phyloP scores from a whole-genome alignment of 2,329 filamentous ascomycete genomes.

The Pseudopyrenochaeta lycopersici region DNA sequence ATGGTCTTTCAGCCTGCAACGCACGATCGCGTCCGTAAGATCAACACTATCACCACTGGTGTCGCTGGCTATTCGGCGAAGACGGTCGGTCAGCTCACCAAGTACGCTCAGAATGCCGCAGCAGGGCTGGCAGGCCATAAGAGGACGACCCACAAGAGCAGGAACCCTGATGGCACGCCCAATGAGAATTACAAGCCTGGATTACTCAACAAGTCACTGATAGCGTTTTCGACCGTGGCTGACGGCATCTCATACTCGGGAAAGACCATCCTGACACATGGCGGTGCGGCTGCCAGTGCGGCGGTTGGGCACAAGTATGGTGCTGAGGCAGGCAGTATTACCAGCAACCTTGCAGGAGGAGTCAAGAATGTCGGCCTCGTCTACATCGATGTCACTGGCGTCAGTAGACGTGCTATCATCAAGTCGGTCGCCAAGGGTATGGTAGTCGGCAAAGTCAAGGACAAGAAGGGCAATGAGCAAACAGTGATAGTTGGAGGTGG shows the following conservation, averaged over 20 bases:
- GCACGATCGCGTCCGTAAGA: slow-evolving; percentile 84
- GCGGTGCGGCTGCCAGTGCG: slow-evolving; percentile 80
- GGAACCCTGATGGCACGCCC: slow-evolving; percentile 74
- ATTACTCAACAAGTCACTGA: slow-evolving; percentile 92
- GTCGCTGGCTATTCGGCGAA: slow-evolving; percentile 84
- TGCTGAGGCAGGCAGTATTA: slow-evolving; percentile 80
- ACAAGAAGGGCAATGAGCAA: slow-evolving; percentile 73
- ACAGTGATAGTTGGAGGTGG: slow-evolving; percentile 74
- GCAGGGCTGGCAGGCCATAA: slow-evolving; percentile 75
- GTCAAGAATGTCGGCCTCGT: slow-evolving; percentile 97
- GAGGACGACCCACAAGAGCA: slow-evolving; percentile 66
- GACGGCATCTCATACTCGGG: slow-evolving; percentile 93
- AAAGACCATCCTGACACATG: slow-evolving; percentile 76
- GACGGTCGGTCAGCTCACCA: slow-evolving; percentile 84
- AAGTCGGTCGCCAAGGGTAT: slow-evolving; percentile 96
- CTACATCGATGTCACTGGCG: slow-evolving; percentile 95
- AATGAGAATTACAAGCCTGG: slow-evolving; percentile 81
- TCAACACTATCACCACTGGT: slow-evolving; percentile 83
- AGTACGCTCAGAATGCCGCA: slow-evolving; percentile 88
- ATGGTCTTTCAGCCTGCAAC: slow-evolving; percentile 88
- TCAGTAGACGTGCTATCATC: slow-evolving; percentile 86
- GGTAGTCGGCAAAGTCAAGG: slow-evolving; percentile 83
- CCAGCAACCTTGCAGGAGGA: slow-evolving; percentile 78
- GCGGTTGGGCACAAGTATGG: slow-evolving; percentile 93
- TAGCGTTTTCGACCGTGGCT: slow-evolving; percentile 93